Evolutionary conservation across 106 monocot species (phyloP).

Genomic region (Hemerocallis citrina): DNA sequence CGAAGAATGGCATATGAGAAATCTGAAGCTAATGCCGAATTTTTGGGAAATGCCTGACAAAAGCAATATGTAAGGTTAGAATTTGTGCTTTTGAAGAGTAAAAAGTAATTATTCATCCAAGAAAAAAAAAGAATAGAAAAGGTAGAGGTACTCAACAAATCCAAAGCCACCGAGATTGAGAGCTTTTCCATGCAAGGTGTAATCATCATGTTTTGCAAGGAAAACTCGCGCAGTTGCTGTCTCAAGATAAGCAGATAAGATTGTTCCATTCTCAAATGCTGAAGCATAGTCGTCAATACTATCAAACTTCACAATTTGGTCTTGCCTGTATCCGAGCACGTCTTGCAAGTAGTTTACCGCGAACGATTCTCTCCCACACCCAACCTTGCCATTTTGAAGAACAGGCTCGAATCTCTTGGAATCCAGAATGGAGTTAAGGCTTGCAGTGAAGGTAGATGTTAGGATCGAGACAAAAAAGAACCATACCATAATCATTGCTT

Average conservation of each 20-base stretch:
- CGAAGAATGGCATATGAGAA: too few species aligned
- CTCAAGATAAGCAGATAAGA: neutral
- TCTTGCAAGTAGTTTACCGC: neutral
- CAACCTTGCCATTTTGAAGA: neutral
- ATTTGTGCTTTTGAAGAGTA: too few species aligned
- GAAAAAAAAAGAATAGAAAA: too few species aligned
- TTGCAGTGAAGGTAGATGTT: neutral
- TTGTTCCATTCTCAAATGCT: neutral
- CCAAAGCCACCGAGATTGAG: too few species aligned
- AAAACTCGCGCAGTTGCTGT: too few species aligned
- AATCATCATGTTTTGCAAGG: too few species aligned
- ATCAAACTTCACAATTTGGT: neutral
- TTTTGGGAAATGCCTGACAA: too few species aligned
- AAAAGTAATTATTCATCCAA: too few species aligned
- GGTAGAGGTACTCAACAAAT: too few species aligned
- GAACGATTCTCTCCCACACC: neutral
- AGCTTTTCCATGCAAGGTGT: too few species aligned
- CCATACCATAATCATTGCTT: constrained; percentile 7
- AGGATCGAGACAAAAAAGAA: neutral
- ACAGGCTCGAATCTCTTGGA: neutral
- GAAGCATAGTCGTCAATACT: neutral
- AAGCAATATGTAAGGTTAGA: too few species aligned
- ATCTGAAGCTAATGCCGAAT: too few species aligned
- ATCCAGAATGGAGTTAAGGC: neutral
- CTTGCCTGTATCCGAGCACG: neutral